Evolutionary conservation across 2,329 filamentous ascomycete genomes (phyloP).

Genomic region (Pestalotiopsis sp.): DNA sequence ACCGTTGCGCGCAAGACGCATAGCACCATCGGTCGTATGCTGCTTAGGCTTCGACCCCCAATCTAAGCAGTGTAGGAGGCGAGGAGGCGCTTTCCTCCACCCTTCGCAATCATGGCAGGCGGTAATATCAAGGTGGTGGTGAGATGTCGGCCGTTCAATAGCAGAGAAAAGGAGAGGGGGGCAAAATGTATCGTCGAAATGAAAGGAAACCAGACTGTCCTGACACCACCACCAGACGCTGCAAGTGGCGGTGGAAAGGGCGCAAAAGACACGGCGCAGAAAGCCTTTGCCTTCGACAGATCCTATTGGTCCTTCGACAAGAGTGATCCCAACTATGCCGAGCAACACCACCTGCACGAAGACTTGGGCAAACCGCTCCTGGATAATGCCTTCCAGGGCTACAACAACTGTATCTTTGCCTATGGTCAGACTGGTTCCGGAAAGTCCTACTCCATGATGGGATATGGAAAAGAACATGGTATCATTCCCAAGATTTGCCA

Average conservation of each 20-base stretch:
- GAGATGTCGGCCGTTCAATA: conserved; percentile 92
- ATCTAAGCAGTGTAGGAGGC: conserved; percentile 24
- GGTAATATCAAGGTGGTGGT: conserved; percentile 99
- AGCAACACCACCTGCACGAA: conserved; percentile 84
- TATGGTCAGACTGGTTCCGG: conserved; percentile 98
- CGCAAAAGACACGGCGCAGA: conserved; percentile 71
- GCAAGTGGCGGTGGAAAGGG: conserved; percentile 62
- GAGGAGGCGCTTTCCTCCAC: conserved; percentile 23
- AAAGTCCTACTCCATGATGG: conserved; percentile 99
- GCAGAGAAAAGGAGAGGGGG: conserved; percentile 87
- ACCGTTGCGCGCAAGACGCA: background rate
- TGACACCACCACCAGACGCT: conserved; percentile 71
- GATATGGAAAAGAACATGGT: conserved; percentile 92
- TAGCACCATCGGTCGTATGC: conserved; percentile 23
- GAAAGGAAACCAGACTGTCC: conserved; percentile 88
- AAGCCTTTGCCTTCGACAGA: conserved; percentile 92
- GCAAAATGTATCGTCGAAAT: conserved; percentile 98
- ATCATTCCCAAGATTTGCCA: conserved; percentile 97
- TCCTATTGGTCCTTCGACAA: conserved; percentile 98
- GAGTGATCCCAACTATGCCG: conserved; percentile 79
- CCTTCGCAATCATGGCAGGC: conserved; percentile 63
- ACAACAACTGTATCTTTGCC: conserved; percentile 99
- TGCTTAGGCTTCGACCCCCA: conserved; percentile 20
- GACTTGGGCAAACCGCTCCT: conserved; percentile 88
- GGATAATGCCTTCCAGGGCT: conserved; percentile 97